Percentiles rank a stretch among this genome's conserved stretches.
Evolutionary conservation across 78 protist genomes (phyloP).

Genomic region (Dictyostelium intermedium): DNA sequence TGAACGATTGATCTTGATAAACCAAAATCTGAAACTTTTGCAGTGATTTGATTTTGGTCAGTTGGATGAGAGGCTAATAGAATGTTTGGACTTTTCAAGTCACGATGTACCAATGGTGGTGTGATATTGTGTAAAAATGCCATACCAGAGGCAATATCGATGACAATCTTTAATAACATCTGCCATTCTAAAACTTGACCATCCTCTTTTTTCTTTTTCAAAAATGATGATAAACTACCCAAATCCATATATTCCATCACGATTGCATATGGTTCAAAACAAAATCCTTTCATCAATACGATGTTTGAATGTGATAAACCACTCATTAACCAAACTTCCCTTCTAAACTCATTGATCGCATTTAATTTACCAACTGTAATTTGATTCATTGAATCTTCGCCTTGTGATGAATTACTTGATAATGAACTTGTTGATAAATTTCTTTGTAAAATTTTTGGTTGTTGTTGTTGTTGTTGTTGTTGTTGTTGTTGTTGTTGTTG

Average conservation of each 20-base stretch:
- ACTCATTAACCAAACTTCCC: conserved; percentile 82
- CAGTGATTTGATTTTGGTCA: conserved; percentile 15
- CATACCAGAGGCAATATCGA: conserved; percentile 81
- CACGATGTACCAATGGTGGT: conserved; percentile 84
- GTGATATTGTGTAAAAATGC: conserved; percentile 60
- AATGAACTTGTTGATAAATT: conserved; percentile 31
- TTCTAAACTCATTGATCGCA: conserved; percentile 72
- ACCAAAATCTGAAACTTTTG: conserved; percentile 79
- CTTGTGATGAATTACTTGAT: conserved; percentile 16
- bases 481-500: neutral
- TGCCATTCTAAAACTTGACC: conserved; percentile 22
- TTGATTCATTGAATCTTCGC: conserved; percentile 19
- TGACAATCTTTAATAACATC: conserved; percentile 54
- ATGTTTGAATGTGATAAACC: conserved; percentile 69
- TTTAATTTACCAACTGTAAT: neutral
- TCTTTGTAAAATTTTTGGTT: conserved; percentile 17
- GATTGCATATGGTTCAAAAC: conserved; percentile 69
- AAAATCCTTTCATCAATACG: conserved; percentile 72
- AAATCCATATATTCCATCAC: conserved; percentile 78
- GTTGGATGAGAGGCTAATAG: conserved; percentile 35
- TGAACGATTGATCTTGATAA: conserved; percentile 39
- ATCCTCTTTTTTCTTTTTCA: conserved; percentile 17
- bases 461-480: neutral
- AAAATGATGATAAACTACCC: conserved; percentile 43
- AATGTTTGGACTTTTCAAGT: conserved; percentile 79